These are phyloP conservation scores for Paecilomyces sp. DNA, from an alignment of 2,329 filamentous ascomycete species.

Conservation along the genomic window DNA sequence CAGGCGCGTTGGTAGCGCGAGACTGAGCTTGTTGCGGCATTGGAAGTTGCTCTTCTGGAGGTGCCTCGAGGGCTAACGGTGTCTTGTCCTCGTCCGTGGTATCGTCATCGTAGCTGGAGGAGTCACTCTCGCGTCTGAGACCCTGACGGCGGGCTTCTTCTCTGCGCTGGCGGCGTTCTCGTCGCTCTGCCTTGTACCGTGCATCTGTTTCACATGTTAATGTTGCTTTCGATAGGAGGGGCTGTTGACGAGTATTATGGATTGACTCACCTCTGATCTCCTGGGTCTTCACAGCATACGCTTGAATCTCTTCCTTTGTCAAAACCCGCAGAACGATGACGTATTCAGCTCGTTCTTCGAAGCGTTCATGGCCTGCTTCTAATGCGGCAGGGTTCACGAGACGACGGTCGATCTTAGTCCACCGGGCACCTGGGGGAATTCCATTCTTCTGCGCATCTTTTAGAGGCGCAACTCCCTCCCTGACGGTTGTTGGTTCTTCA, in stretches of 20 bases:
- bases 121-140: slow-evolving; percentile 16
- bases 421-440: slow-evolving; percentile 71
- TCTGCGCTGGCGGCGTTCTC: slow-evolving; percentile 31
- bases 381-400: slow-evolving; percentile 86
- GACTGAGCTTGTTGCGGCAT: not conserved
- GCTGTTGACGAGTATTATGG: not conserved
- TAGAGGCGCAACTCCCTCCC: slow-evolving; percentile 88
- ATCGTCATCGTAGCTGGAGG: slow-evolving; percentile 30
- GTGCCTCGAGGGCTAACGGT: slow-evolving; percentile 25
- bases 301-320: slow-evolving; percentile 82
- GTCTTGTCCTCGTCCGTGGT: slow-evolving; percentile 16
- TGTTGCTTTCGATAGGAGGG: not conserved
- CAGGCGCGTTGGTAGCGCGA: not conserved
- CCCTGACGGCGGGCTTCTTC: slow-evolving; percentile 36
- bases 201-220: slow-evolving; percentile 17
- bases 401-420: slow-evolving; percentile 86
- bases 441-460: slow-evolving; percentile 73
- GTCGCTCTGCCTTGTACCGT: slow-evolving; percentile 29
- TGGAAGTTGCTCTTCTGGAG: slow-evolving; percentile 11
- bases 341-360: slow-evolving; percentile 85
- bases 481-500: slow-evolving; percentile 72
- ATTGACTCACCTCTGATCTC: slow-evolving; percentile 64
- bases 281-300: slow-evolving; percentile 72
- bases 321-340: slow-evolving; percentile 88
- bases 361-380: slow-evolving; percentile 79